Conservation (phyloP, 306 rosid species). For the Vigna unguiculata region DNA sequence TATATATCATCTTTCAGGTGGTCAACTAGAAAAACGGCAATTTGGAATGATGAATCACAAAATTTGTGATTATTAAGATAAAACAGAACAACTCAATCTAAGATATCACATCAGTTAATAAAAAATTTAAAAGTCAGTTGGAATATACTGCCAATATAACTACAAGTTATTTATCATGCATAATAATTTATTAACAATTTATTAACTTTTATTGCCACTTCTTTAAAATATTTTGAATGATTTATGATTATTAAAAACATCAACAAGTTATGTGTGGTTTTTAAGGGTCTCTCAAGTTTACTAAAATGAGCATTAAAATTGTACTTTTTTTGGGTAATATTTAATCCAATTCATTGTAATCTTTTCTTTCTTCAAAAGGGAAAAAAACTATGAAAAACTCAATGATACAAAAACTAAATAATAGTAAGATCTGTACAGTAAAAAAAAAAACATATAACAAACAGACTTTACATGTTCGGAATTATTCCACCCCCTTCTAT, state of each 20-base stretch:
- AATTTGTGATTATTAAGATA: constrained; percentile 7
- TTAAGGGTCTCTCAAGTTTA: background rate
- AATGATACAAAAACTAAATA: background rate
- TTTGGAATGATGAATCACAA: background rate
- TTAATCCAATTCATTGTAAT: background rate
- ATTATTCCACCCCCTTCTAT: background rate
- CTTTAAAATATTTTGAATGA: background rate
- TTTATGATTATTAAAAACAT: background rate
- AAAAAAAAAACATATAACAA: background rate
- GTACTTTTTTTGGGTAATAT: background rate
- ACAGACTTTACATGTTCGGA: background rate
- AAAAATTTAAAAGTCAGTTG: background rate
- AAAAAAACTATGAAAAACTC: background rate
- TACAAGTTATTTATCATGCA: background rate
- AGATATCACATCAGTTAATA: background rate
- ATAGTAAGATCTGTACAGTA: background rate
- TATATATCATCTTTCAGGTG: background rate
- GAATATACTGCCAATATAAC: background rate
- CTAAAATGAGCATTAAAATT: background rate
- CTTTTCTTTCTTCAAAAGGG: background rate
- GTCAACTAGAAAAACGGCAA: constrained; percentile 29
- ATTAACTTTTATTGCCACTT: background rate
- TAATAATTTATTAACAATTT: too few relatives aligned
- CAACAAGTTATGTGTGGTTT: background rate
- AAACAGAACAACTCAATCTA: background rate